These are phyloP conservation scores for Aureobasidium sp. DNA, from an alignment of 2,329 filamentous ascomycete genomes.

Conservation along the genomic window DNA sequence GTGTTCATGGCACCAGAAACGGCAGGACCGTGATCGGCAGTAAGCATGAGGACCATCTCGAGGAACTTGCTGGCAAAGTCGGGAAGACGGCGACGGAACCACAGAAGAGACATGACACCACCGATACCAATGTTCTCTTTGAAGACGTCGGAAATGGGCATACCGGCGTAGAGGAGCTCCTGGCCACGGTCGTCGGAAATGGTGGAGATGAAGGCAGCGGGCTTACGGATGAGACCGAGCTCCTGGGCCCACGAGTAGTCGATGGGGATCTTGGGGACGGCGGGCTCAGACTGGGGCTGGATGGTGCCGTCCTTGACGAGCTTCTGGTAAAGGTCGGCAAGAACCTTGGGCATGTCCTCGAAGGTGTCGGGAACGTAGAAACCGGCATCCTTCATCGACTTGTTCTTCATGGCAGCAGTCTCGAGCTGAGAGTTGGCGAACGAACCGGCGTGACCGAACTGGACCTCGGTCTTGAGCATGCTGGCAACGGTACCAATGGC, in stretches of 20 bases:
- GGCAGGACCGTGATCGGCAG: conserved; percentile 95
- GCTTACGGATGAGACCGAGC: conserved; percentile 98
- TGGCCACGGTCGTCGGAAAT: conserved; percentile 99
- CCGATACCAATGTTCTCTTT: conserved; percentile 97
- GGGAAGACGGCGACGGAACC: conserved; percentile 97
- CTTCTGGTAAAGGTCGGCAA: conserved; percentile 78
- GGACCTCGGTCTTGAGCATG: conserved; percentile 99
- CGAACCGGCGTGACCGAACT: conserved; percentile 97
- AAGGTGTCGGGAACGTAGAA: conserved; percentile 94
- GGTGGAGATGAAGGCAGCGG: conserved; percentile 98
- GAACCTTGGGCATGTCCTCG: conserved; percentile 76
- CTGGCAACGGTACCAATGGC: conserved; percentile 97
- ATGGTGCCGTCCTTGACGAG: conserved; percentile 80
- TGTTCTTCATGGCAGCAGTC: conserved; percentile 94
- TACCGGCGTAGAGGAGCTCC: conserved; percentile 95
- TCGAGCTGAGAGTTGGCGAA: conserved; percentile 99
- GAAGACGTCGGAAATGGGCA: conserved; percentile 99
- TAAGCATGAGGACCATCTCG: conserved; percentile 99
- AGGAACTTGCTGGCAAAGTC: conserved; percentile 97
- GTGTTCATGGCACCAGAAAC: conserved; percentile 99
- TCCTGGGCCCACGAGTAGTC: conserved; percentile 99
- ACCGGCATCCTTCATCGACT: conserved; percentile 89
- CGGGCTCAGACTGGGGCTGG: conserved; percentile 76
- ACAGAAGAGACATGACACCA: conserved; percentile 98
- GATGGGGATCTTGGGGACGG: conserved; percentile 97